Evolutionary conservation across 1,284 basidiomycete species (phyloP).

Genomic region (Trametes pubescens): DNA sequence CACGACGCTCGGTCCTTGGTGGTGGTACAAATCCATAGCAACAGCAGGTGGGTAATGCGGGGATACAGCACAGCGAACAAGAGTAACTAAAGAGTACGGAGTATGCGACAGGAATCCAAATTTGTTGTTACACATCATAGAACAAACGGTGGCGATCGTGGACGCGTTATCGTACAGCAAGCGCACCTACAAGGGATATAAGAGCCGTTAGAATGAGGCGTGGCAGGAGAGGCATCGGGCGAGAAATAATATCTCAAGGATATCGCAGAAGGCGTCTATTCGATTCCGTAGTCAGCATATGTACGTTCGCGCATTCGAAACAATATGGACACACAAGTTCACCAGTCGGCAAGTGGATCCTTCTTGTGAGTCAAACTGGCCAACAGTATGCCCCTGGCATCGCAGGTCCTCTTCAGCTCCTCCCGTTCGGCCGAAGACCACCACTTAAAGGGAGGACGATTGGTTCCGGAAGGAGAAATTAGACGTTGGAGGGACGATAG

Average conservation of each 20-base stretch:
- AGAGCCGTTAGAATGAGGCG: no score
- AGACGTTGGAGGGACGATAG: conserved; percentile 47
- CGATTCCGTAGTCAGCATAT: not conserved
- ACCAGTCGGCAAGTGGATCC: conserved; percentile 4
- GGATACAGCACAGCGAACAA: not conserved
- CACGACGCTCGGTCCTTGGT: not conserved
- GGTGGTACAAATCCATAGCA: not conserved
- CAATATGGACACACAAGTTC: not conserved
- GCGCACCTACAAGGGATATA: conserved; percentile 9
- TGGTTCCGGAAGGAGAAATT: conserved; percentile 49
- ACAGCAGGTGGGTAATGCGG: no score
- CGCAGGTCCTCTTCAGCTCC: conserved; percentile 44
- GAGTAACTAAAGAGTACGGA: not conserved
- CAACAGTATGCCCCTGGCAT: conserved; percentile 22
- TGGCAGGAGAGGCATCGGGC: not conserved
- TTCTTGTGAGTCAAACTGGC: not conserved
- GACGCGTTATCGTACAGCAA: not conserved
- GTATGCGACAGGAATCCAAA: conserved; percentile 1
- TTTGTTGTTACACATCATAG: not conserved
- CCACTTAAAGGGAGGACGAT: conserved; percentile 48
- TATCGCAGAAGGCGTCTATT: no score
- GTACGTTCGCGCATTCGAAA: not conserved
- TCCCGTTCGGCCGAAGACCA: conserved; percentile 44
- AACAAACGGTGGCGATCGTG: not conserved
- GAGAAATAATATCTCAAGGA: not conserved